Evolutionary conservation across 768 basidiomycete species (phyloP).

Genomic region (Leucosporidium yakuticum): DNA sequence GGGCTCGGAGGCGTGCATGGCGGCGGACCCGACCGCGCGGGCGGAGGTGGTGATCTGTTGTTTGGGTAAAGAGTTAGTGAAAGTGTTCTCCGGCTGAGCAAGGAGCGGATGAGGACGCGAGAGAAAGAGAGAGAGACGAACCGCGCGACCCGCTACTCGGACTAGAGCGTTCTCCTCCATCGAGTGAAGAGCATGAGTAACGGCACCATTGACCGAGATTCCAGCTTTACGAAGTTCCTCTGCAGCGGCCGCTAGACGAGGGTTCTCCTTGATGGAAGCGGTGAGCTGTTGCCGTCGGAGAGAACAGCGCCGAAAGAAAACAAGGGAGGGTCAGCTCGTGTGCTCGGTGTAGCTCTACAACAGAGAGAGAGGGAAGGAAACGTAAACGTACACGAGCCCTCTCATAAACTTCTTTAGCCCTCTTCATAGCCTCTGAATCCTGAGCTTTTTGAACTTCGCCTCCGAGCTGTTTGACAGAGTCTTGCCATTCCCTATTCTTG

Average conservation of each 20-base stretch:
- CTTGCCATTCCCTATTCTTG: conserved; percentile 90
- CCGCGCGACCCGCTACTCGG: conserved; percentile 59
- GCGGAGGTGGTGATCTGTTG: conserved; percentile 78
- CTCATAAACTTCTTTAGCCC: conserved; percentile 85
- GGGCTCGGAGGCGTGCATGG: conserved; percentile 87
- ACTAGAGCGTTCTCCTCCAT: conserved; percentile 94
- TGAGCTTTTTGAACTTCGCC: conserved; percentile 96
- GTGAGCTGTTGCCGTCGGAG: conserved; percentile 55
- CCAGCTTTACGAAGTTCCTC: conserved; percentile 86
- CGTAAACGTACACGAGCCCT: conserved; percentile 81
- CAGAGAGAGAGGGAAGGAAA: neutral
- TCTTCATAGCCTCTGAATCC: conserved; percentile 93
- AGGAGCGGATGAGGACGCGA: no score
- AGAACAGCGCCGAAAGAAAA: neutral
- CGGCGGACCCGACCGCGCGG: conserved; percentile 74
- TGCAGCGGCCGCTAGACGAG: conserved; percentile 79
- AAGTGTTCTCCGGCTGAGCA: neutral
- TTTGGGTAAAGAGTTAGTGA: neutral
- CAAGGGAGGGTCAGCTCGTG: neutral
- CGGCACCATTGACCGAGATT: conserved; percentile 87
- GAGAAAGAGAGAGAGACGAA: neutral
- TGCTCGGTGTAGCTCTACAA: no score
- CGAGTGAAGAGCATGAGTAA: conserved; percentile 78
- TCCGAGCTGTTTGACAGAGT: conserved; percentile 93
- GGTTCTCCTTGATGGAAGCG: conserved; percentile 94